A percentile compares a stretch with the other conserved stretches of the same genome.
These are phyloP conservation scores for Plasmopara muralis DNA, from an alignment of 352 stramenopile species.

Conservation along the genomic window DNA sequence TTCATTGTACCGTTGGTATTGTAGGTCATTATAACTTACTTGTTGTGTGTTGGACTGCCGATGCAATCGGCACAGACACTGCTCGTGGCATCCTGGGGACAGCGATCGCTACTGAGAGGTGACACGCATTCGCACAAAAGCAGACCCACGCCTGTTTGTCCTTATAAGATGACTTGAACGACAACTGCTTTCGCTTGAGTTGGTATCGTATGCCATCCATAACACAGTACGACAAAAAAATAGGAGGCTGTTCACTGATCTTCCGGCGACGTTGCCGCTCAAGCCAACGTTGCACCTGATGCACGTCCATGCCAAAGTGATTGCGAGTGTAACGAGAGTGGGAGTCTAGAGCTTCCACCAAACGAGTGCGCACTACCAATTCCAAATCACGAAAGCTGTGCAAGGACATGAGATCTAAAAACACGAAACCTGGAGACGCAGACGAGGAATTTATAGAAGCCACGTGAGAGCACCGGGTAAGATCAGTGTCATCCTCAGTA, in stretches of 20 bases:
- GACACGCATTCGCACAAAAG: constrained; percentile 61
- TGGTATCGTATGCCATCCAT: constrained; percentile 21
- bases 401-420: constrained; percentile 41
- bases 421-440: constrained; percentile 24
- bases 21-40: too few relatives aligned
- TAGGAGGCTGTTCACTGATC: constrained; percentile 13
- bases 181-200: constrained; percentile 12
- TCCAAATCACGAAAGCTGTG: constrained; percentile 37
- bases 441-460: constrained; percentile 8
- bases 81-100: constrained; percentile 2
- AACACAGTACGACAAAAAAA: constrained; percentile 41
- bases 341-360: constrained; percentile 26
- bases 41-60: too few relatives aligned
- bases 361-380: constrained; percentile 25
- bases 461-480: constrained; percentile 9
- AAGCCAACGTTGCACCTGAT: constrained; percentile 25
- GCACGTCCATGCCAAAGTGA: constrained; percentile 26
- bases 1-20: too few relatives aligned
- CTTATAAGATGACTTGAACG: constrained; percentile 10
- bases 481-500: not conserved
- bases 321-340: constrained; percentile 27
- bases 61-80: too few relatives aligned
- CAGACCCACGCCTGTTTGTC: constrained; percentile 45
- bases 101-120: constrained; percentile 37
- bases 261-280: constrained; percentile 26